Evolutionary conservation across 192 early-diverging fungal genomes (phyloP).

Genomic region (Coemansia sp.): DNA sequence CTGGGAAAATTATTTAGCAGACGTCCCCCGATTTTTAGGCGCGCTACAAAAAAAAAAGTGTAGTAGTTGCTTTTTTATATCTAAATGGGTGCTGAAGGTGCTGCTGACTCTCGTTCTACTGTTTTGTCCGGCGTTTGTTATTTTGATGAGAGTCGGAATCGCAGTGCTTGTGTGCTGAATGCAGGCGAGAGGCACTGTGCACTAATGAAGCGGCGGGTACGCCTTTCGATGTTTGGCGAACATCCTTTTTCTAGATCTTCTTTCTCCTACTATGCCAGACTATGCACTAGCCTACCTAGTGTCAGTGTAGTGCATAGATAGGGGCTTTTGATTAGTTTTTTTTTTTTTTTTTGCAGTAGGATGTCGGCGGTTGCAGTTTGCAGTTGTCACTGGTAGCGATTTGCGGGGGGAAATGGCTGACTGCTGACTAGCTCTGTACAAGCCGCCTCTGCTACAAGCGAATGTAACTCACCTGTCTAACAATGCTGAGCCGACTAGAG

Average conservation of each 20-base stretch:
- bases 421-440: background rate
- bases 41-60: background rate
- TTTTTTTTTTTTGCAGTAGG: too few species aligned
- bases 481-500: background rate
- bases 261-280: background rate
- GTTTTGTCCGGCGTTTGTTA: slow-evolving; percentile 16
- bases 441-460: background rate
- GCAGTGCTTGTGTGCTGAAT: background rate
- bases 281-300: background rate
- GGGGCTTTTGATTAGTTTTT: background rate
- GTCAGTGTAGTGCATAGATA: background rate
- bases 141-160: background rate
- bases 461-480: background rate
- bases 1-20: background rate
- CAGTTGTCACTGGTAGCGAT: background rate
- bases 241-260: background rate
- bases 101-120: background rate
- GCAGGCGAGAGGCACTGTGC: background rate
- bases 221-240: background rate
- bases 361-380: background rate
- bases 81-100: background rate
- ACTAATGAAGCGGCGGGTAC: background rate
- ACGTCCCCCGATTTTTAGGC: slow-evolving; percentile 6
- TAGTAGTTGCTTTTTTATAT: background rate
- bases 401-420: background rate